Evolutionary conservation across 495 filamentous ascomycete genomes (phyloP).

Genomic region (Neurospora sp.): DNA sequence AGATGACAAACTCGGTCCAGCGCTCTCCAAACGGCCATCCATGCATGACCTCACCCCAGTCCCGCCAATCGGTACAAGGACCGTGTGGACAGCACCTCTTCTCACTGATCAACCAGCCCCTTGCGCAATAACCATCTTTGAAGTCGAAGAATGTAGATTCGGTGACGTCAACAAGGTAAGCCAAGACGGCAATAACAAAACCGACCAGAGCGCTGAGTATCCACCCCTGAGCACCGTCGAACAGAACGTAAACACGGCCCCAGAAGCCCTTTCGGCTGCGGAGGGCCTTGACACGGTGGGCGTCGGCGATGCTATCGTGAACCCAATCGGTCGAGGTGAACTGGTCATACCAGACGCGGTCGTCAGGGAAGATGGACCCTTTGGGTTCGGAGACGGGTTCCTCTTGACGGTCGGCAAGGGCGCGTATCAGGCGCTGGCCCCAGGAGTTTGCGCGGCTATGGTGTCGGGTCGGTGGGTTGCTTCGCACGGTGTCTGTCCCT

Average conservation of each 20-base stretch:
- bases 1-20: conserved; percentile 68
- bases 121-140: conserved; percentile 80
- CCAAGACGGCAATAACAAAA: conserved; percentile 72
- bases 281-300: conserved; percentile 74
- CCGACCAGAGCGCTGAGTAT: conserved; percentile 86
- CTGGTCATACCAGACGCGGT: conserved; percentile 97
- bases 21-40: conserved; percentile 41
- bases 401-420: conserved; percentile 35
- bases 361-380: conserved; percentile 55
- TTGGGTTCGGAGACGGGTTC: conserved; percentile 47
- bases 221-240: conserved; percentile 92
- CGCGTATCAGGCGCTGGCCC: conserved; percentile 42
- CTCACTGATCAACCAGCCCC: conserved; percentile 60
- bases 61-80: conserved; percentile 60
- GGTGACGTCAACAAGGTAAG: conserved; percentile 81
- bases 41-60: conserved; percentile 62
- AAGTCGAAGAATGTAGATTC: conserved; percentile 79
- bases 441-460: conserved; percentile 60
- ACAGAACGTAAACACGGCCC: conserved; percentile 63
- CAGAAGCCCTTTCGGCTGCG: conserved; percentile 74
- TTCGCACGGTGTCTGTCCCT: not conserved
- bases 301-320: conserved; percentile 93
- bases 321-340: conserved; percentile 99
- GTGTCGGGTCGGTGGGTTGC: conserved; percentile 32
- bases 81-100: conserved; percentile 68